phyloP scores from a whole-genome alignment of 345 rosid species.

The thale cress (Arabidopsis thaliana) region TAIR10.1 NC_003075.7:14840001-14840500 shows the following conservation, averaged over 20 bases:
- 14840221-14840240: slow-evolving; percentile 18
- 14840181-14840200: slow-evolving; percentile 84
- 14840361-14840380: too few species aligned
- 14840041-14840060: background rate
- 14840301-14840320: background rate
- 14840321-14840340: background rate
- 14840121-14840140: slow-evolving; percentile 67
- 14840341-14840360: background rate
- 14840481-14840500: background rate
- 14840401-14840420: slow-evolving; percentile 5
- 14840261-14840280: background rate
- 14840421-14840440: background rate
- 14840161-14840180: slow-evolving; percentile 71
- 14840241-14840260: slow-evolving; percentile 8
- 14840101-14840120: slow-evolving; percentile 79
- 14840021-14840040: background rate
- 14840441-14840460: background rate
- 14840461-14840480: background rate
- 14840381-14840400: background rate
- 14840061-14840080: slow-evolving; percentile 22
- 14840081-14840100: slow-evolving; percentile 81
- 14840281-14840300: background rate
- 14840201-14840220: slow-evolving; percentile 62
- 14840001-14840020: slow-evolving; percentile 71
- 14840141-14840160: slow-evolving; percentile 82